These are phyloP conservation scores for Globisporangium nunn DNA, from an alignment of 352 stramenopile species.

Conservation along the genomic window DNA sequence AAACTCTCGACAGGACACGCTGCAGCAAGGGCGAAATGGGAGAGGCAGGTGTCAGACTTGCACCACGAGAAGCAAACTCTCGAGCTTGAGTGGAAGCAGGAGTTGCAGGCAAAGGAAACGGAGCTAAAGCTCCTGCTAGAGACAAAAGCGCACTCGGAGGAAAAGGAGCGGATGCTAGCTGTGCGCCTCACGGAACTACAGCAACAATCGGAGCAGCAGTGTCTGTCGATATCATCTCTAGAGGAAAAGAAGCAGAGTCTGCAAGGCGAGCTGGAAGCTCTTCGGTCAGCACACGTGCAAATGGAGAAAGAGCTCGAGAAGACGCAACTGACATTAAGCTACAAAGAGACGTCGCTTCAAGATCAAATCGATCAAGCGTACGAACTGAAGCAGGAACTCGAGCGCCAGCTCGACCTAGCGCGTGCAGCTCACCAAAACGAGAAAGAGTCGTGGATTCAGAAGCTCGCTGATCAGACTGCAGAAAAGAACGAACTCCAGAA, in stretches of 20 bases:
- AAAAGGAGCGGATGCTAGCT: conserved; percentile 39
- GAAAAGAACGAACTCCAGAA: conserved; percentile 49
- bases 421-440: conserved; percentile 32
- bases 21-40: conserved; percentile 18
- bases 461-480: conserved; percentile 48
- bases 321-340: conserved; percentile 33
- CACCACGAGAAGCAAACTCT: conserved; percentile 29
- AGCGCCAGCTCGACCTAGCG: conserved; percentile 26
- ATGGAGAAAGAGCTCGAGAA: conserved; percentile 54
- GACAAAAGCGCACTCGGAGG: conserved; percentile 39
- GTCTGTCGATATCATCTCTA: conserved; percentile 18
- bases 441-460: conserved; percentile 57
- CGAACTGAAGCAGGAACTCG: conserved; percentile 28
- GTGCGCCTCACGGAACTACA: conserved; percentile 36
- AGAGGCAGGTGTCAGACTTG: conserved; percentile 22
- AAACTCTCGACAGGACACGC: conserved; percentile 24
- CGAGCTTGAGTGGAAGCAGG: conserved; percentile 34
- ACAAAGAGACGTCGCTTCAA: conserved; percentile 29
- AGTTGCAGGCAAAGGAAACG: conserved; percentile 37
- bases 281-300: conserved; percentile 18
- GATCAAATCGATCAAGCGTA: conserved; percentile 26
- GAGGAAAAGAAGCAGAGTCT: conserved; percentile 28
- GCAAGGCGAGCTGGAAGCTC: conserved; percentile 22
- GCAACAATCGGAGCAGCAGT: conserved; percentile 28
- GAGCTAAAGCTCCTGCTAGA: conserved; percentile 40